Conservation (phyloP, 768 basidiomycete genomes). For the Suillus subaureus region DNA sequence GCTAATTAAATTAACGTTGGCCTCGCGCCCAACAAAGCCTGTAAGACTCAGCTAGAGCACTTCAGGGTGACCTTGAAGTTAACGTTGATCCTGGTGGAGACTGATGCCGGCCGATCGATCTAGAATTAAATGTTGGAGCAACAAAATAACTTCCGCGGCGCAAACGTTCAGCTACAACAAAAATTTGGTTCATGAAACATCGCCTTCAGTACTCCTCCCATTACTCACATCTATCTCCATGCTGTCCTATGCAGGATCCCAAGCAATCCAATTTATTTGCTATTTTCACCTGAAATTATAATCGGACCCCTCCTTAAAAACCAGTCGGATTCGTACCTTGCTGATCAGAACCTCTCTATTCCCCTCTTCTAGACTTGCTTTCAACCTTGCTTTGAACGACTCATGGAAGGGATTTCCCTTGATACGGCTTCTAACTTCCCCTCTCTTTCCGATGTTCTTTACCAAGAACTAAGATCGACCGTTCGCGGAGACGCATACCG, state of each 20-base stretch:
- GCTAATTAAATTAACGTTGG: not conserved
- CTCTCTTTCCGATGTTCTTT: slow-evolving; percentile 30
- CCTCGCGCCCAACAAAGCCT: not conserved
- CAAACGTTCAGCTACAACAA: too few species aligned
- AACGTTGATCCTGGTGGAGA: not conserved
- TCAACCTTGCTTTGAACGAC: slow-evolving; percentile 1
- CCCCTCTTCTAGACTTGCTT: slow-evolving; percentile 5
- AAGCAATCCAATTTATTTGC: slow-evolving; percentile 6
- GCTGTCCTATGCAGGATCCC: not conserved
- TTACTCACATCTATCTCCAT: not conserved
- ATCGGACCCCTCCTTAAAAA: slow-evolving; percentile 20
- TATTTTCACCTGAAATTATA: slow-evolving; percentile 13
- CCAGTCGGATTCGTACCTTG: slow-evolving; percentile 6
- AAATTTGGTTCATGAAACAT: not conserved
- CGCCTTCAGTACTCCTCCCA: not conserved
- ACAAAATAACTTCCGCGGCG: not conserved
- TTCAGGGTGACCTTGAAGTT: not conserved
- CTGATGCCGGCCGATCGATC: not conserved
- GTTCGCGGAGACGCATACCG: slow-evolving; percentile 52
- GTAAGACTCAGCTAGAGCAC: not conserved
- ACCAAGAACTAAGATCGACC: slow-evolving; percentile 46
- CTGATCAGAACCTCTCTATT: slow-evolving; percentile 11
- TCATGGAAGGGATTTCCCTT: slow-evolving; percentile 18
- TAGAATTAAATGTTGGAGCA: not conserved
- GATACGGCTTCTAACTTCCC: slow-evolving; percentile 5